Conservation (phyloP, 768 basidiomycete genomes). For the Tricholoma bakamatsutake region DNA sequence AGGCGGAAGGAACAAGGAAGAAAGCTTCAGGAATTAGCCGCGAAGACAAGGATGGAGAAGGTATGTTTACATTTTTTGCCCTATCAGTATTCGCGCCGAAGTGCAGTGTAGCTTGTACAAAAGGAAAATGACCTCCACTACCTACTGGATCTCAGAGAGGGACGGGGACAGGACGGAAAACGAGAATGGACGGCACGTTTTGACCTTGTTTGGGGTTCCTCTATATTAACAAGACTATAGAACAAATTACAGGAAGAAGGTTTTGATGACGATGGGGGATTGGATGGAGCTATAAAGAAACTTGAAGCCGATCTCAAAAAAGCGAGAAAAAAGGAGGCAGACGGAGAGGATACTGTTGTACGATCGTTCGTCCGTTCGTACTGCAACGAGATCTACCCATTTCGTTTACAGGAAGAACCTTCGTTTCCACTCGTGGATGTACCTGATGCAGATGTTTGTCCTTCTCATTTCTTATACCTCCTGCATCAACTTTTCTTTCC, state of each 20-base stretch:
- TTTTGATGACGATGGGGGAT: constrained; percentile 68
- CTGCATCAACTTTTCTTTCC: background rate
- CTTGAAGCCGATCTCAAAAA: constrained; percentile 75
- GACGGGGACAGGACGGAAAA: constrained; percentile 52
- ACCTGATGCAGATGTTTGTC: constrained; percentile 79
- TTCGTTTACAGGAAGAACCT: constrained; percentile 57
- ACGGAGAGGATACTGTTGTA: constrained; percentile 59
- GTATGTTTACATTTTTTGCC: constrained; percentile 29
- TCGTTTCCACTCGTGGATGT: constrained; percentile 89
- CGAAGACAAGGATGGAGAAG: constrained; percentile 82
- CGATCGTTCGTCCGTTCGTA: constrained; percentile 7
- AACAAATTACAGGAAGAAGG: constrained; percentile 60
- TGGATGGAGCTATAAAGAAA: constrained; percentile 83
- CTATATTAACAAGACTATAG: constrained; percentile 25
- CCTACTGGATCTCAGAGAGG: constrained; percentile 58
- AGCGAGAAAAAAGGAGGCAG: constrained; percentile 75
- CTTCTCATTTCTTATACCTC: background rate
- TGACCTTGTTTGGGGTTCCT: background rate
- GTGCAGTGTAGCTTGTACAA: constrained; percentile 47
- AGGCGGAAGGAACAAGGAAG: constrained; percentile 80
- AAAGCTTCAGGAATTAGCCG: constrained; percentile 87
- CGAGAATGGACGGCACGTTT: constrained; percentile 67
- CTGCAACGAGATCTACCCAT: background rate
- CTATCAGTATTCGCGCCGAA: background rate
- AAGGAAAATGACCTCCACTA: constrained; percentile 74